Conservation (phyloP, 495 filamentous ascomycete genomes). For the Sabuloglossum arenarium region DNA sequence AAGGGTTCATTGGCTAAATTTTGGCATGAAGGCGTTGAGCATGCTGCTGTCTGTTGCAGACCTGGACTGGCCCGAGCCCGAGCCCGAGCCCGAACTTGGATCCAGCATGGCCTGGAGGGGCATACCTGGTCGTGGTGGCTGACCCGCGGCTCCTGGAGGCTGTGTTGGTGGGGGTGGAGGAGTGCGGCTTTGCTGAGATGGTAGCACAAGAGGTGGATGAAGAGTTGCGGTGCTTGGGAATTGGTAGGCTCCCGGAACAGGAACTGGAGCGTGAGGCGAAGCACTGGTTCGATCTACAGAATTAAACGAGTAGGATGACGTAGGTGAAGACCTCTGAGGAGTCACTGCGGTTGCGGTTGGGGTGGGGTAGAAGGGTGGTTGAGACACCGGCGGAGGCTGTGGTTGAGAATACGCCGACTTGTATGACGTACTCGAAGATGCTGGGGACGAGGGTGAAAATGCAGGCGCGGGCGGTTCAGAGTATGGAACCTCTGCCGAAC, state of each 20-base stretch:
- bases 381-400: conserved; percentile 20
- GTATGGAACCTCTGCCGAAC: conserved; percentile 23
- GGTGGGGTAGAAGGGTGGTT: conserved; percentile 10
- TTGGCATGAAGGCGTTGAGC: conserved; percentile 25
- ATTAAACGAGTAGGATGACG: conserved; percentile 24
- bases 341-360: conserved; percentile 21
- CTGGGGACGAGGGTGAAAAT: conserved; percentile 24
- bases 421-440: conserved; percentile 26
- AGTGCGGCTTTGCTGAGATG: conserved; percentile 14
- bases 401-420: conserved; percentile 25
- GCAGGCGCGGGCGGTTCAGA: conserved; percentile 21
- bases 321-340: conserved; percentile 27
- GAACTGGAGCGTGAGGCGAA: not conserved
- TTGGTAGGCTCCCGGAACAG: not conserved
- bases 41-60: conserved; percentile 29
- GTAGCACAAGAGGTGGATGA: conserved; percentile 15
- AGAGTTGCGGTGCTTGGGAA: conserved; percentile 4
- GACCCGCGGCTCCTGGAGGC: conserved; percentile 10
- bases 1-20: not conserved
- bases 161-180: conserved; percentile 15
- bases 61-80: not conserved
- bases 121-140: conserved; percentile 20
- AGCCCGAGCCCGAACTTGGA: conserved; percentile 18
- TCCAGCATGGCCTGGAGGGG: conserved; percentile 31
- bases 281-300: conserved; percentile 1